phyloP scores from a whole-genome alignment of 169 alveolate species.

The Plasmodium vinckei region DNA sequence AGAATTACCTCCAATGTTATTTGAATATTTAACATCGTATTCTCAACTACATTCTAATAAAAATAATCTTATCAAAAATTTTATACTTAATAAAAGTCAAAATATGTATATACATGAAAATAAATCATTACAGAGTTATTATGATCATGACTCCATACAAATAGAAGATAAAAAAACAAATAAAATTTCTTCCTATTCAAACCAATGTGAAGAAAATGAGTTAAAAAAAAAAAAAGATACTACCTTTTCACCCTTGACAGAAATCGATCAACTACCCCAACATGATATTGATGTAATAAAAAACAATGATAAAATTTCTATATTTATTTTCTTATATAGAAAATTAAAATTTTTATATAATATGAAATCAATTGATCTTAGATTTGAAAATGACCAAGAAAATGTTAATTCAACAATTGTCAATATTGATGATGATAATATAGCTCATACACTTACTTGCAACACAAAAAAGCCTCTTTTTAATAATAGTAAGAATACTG shows the following conservation, averaged over 20 bases:
- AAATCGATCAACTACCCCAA: conserved; percentile 14
- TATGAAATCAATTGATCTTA: conserved; percentile 46
- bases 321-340: conserved; percentile 40
- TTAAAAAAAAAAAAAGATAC: neutral
- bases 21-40: conserved; percentile 74
- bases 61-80: conserved; percentile 27
- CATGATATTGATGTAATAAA: conserved; percentile 51
- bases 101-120: conserved; percentile 1
- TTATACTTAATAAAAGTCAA: conserved; percentile 20
- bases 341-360: conserved; percentile 60
- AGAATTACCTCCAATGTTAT: conserved; percentile 41
- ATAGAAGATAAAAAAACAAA: neutral
- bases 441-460: neutral
- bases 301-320: conserved; percentile 44
- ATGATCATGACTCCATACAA: neutral
- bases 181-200: neutral
- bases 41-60: conserved; percentile 46
- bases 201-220: neutral
- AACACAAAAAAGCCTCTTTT: neutral
- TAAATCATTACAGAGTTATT: neutral
- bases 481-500: neutral
- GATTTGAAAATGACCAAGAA: conserved; percentile 1
- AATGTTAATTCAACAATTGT: too few relatives aligned
- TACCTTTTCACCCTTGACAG: neutral
- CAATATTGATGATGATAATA: too few relatives aligned